Percentiles rank a stretch among this genome's conserved stretches.
These are phyloP conservation scores for Grammothele lineata DNA, from an alignment of 768 basidiomycete genomes.

Conservation along the genomic window DNA sequence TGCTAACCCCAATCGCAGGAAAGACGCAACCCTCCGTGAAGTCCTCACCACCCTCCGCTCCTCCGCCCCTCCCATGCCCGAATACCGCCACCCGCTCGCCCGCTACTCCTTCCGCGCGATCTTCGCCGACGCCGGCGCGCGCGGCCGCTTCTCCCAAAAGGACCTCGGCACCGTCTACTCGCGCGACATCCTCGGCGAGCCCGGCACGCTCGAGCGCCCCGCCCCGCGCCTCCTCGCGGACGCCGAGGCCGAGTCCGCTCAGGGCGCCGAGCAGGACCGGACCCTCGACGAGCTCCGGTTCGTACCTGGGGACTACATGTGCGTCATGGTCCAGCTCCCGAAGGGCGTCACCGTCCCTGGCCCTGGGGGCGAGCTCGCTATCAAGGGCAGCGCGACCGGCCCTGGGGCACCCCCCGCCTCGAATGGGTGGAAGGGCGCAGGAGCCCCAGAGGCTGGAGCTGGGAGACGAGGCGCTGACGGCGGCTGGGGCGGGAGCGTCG, in stretches of 20 bases:
- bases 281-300: constrained; percentile 79
- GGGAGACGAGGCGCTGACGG: constrained; percentile 38
- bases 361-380: constrained; percentile 43
- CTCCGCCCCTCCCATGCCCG: constrained; percentile 59
- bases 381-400: constrained; percentile 44
- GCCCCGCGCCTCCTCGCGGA: constrained; percentile 63
- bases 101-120: constrained; percentile 79
- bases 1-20: constrained; percentile 41
- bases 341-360: constrained; percentile 47
- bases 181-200: constrained; percentile 80
- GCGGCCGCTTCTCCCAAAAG: constrained; percentile 69
- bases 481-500: constrained; percentile 43
- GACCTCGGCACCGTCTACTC: constrained; percentile 81
- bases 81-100: constrained; percentile 78
- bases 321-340: constrained; percentile 70
- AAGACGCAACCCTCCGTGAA: constrained; percentile 77
- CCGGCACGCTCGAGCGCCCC: constrained; percentile 52
- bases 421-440: constrained; percentile 33
- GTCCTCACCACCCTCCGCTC: constrained; percentile 74
- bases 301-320: constrained; percentile 76
- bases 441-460: too few relatives aligned
- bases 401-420: constrained; percentile 32
- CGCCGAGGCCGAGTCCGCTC: constrained; percentile 22
- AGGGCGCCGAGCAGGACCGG: constrained; percentile 37
- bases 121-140: constrained; percentile 68